Base-by-base conservation (phyloP, 129 eudicot genomes). In the Smallanthus sonchifolius region DNA sequence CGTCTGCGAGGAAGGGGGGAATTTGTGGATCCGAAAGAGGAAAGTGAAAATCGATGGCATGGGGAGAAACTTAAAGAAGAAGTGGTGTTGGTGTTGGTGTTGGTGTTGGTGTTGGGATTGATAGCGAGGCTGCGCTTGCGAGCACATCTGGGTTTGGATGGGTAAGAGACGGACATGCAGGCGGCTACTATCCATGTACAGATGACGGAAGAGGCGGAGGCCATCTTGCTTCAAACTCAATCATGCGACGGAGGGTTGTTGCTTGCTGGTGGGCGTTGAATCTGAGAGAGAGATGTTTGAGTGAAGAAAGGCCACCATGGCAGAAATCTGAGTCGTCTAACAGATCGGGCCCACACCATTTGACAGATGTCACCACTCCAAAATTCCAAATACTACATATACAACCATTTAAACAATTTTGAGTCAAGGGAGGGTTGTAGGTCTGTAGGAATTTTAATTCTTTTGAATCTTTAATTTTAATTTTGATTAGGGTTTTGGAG, bases 161-260 rank as follows among this genome's bases (percentile, higher is more conserved):
- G 10, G 51, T 13, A 85, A 55, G 89, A 73, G 34, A 85, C 65
- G 19, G 89, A 86, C 87, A 83, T 86, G 91, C 91, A 86, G 64
- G 87, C 86, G 75, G 87, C 82, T 72, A 80, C 73, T 43, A 86
- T 32, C 90, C 90, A 83, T 36, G 90, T 59, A 32, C 83, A 76
- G 14, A 86, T 72, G 44, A 65, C 35, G 15, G 90, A 77, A 5
- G 87, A 72, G 44, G 60, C 35, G 15, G 90, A 77, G 7, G 87
- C 81, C 55, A 36, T 38, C 16, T 9, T 6, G 1, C 38, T 43
- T 35, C 35, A 48, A 38, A 42, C 47, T 7, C 13, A 42, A 42
- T 7, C 47, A 44, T 15, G 65, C 55, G 37, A 16, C 40, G n/a
- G n/a, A n/a, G n/a, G 65, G 65, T 24, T 28, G 80, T 15, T n/a